Percentiles rank a stretch among this genome's conserved stretches.
phyloP scores from a whole-genome alignment of 805 yeast species.

The Saccharomyces eubayanus region DNA sequence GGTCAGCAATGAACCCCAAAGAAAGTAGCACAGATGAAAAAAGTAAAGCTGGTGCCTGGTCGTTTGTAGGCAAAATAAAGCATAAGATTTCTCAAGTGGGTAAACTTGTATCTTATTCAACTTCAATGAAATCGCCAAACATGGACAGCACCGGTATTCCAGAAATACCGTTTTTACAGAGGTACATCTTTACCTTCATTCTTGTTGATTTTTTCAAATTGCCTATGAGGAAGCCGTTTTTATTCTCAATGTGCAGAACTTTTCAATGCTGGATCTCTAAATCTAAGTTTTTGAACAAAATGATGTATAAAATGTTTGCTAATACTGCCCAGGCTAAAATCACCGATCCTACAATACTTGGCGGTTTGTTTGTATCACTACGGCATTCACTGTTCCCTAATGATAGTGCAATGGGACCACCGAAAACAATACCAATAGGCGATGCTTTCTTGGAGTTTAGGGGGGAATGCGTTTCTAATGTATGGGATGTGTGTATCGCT shows the following conservation, averaged over 20 bases:
- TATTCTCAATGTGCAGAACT: slow-evolving; percentile 25
- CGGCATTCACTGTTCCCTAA: slow-evolving; percentile 39
- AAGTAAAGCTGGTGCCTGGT: neutral
- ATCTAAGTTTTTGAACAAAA: slow-evolving; percentile 5
- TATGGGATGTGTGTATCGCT: slow-evolving; percentile 18
- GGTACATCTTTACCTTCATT: slow-evolving; percentile 14
- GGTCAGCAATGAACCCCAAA: neutral
- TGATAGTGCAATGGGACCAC: slow-evolving; percentile 44
- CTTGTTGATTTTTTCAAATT: slow-evolving; percentile 12
- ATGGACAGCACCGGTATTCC: neutral
- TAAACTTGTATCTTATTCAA: slow-evolving; percentile 1
- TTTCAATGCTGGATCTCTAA: slow-evolving; percentile 11
- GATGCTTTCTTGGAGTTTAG: slow-evolving; percentile 33
- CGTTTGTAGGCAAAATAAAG: neutral
- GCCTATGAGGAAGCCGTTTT: slow-evolving; percentile 26
- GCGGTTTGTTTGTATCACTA: slow-evolving; percentile 10
- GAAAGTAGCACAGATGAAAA: neutral
- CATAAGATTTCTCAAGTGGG: neutral
- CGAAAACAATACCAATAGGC: slow-evolving; percentile 35
- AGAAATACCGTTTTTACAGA: neutral
- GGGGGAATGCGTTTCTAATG: slow-evolving; percentile 18
- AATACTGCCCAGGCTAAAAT: slow-evolving; percentile 6
- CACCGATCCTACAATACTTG: slow-evolving; percentile 17
- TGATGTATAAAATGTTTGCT: slow-evolving; percentile 5
- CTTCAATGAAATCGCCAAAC: neutral